These are phyloP conservation scores for Dendrocalamus latiflorus DNA, from an alignment of 202 grass and related monocot genomes.

Conservation along the genomic window DNA sequence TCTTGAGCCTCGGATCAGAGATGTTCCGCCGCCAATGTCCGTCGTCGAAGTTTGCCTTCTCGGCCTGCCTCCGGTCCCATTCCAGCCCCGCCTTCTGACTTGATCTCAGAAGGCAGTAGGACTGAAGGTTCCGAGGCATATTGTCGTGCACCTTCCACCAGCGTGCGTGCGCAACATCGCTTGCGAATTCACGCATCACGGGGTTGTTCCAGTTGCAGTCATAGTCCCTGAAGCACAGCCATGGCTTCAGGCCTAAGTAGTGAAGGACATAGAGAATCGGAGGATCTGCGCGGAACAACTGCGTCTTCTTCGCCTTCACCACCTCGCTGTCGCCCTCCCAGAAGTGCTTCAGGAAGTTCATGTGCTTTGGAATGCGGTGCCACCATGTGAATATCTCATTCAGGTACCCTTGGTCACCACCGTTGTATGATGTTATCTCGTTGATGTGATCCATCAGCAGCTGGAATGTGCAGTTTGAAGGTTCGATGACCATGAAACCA, in stretches of 20 bases:
- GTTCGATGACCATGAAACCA: slow-evolving; percentile 86
- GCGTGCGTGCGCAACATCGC: slow-evolving; percentile 51
- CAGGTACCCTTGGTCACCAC: slow-evolving; percentile 87
- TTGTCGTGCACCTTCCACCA: slow-evolving; percentile 80
- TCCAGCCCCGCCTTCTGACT: slow-evolving; percentile 59
- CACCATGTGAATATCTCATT: slow-evolving; percentile 98
- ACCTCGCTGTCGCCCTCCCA: slow-evolving; percentile 57
- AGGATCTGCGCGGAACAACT: slow-evolving; percentile 53
- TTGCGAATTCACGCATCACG: slow-evolving; percentile 46
- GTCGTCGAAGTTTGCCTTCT: slow-evolving; percentile 40
- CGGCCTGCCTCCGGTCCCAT: slow-evolving; percentile 42
- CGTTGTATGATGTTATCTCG: slow-evolving; percentile 79
- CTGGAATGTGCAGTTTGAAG: slow-evolving; percentile 83
- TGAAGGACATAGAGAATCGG: slow-evolving; percentile 69
- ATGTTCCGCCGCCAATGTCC: slow-evolving; percentile 60
- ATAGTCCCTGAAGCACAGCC: slow-evolving; percentile 82
- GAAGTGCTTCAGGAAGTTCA: slow-evolving; percentile 88
- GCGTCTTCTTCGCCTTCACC: slow-evolving; percentile 50
- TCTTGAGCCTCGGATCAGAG: slow-evolving; percentile 53
- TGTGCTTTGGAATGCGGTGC: slow-evolving; percentile 72
- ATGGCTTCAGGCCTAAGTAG: slow-evolving; percentile 89
- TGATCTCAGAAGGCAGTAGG: slow-evolving; percentile 48
- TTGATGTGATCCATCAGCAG: slow-evolving; percentile 66
- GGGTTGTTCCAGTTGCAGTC: slow-evolving; percentile 88
- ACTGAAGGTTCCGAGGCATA: slow-evolving; percentile 46